phyloP scores from a whole-genome alignment of 495 filamentous ascomycete species.

The Filosporella fistucella region DNA sequence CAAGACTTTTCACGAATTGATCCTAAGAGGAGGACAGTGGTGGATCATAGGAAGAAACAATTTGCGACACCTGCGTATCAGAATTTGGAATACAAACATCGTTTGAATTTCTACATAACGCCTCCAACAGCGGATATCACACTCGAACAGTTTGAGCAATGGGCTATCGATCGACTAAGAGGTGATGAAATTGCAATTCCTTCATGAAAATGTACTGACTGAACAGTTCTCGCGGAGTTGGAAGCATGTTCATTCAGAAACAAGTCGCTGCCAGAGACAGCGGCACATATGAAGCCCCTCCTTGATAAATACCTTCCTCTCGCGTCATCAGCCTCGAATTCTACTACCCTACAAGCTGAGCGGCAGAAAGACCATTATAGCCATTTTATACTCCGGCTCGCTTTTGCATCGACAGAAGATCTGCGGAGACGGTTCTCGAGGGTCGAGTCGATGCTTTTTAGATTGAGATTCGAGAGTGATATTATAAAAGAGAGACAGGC shows the following conservation, averaged over 20 bases:
- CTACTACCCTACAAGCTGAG: constrained; percentile 53
- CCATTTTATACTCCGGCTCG: constrained; percentile 93
- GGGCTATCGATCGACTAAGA: constrained; percentile 92
- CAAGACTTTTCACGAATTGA: constrained; percentile 73
- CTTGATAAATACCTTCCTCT: constrained; percentile 86
- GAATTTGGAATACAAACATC: constrained; percentile 72
- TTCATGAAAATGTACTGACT: neutral
- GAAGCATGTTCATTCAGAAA: constrained; percentile 97
- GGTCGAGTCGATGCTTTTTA: constrained; percentile 85
- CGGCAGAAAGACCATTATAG: constrained; percentile 96
- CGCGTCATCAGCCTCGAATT: constrained; percentile 34
- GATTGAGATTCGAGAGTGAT: constrained; percentile 69
- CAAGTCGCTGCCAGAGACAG: constrained; percentile 72
- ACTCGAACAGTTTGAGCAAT: constrained; percentile 97
- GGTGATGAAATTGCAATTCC: constrained; percentile 39
- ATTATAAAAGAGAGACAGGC: constrained; percentile 60
- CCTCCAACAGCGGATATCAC: constrained; percentile 94
- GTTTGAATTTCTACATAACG: constrained; percentile 85
- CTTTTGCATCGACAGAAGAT: constrained; percentile 89
- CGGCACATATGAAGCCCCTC: constrained; percentile 69
- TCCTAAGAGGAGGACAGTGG: constrained; percentile 65
- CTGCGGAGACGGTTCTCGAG: constrained; percentile 82
- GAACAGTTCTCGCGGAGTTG: constrained; percentile 83
- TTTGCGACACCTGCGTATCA: constrained; percentile 71
- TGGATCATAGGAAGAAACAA: constrained; percentile 81